phyloP scores from a whole-genome alignment of 2,329 filamentous ascomycete species.

The Reticulascus tulasneorum region DNA sequence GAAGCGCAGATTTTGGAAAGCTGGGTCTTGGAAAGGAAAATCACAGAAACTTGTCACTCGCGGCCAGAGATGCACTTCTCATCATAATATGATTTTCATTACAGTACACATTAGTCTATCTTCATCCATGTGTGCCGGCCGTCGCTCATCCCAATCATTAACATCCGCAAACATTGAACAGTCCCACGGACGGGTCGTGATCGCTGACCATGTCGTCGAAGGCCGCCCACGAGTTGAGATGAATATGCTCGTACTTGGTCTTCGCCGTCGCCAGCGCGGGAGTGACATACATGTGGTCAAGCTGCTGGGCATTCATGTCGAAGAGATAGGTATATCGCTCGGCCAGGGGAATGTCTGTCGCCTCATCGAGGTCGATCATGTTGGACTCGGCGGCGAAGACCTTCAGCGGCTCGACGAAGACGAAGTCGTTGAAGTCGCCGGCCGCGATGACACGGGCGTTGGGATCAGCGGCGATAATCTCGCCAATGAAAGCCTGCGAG shows the following conservation, averaged over 20 bases:
- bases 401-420: constrained; percentile 56
- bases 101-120: too few species aligned
- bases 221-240: constrained; percentile 66
- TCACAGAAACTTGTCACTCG: too few species aligned
- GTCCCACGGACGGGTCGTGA: constrained; percentile 65
- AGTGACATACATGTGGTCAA: constrained; percentile 69
- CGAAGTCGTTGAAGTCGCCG: constrained; percentile 72
- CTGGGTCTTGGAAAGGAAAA: too few species aligned
- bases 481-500: constrained; percentile 46
- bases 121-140: too few species aligned
- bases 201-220: constrained; percentile 56
- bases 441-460: constrained; percentile 55
- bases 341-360: constrained; percentile 40
- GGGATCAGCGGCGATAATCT: constrained; percentile 53
- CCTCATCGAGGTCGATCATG: constrained; percentile 60
- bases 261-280: constrained; percentile 38
- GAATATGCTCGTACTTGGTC: constrained; percentile 60
- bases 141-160: too few species aligned
- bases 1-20: too few species aligned
- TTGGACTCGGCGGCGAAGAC: constrained; percentile 50
- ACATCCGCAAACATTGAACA: constrained; percentile 54
- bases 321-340: constrained; percentile 71
- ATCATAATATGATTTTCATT: too few species aligned
- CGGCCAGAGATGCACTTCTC: too few species aligned
- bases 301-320: constrained; percentile 64